Base-by-base conservation (phyloP, 2,329 filamentous ascomycete genomes). In the Fusarium mangiferae region DNA sequence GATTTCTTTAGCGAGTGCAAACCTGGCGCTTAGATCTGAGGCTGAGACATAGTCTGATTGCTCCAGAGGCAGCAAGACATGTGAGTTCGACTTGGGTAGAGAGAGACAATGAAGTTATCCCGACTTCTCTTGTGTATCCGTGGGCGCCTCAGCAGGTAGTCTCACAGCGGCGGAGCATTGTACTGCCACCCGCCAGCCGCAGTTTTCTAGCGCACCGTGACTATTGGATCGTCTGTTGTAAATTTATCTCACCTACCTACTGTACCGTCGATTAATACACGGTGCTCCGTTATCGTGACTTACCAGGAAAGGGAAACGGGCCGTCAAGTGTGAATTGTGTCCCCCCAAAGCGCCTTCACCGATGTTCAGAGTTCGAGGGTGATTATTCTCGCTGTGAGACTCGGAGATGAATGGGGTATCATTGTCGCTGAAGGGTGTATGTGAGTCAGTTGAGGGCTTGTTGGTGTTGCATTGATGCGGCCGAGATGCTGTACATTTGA, bases 391-490 rank as follows among this genome's bases (percentile, higher is more conserved):
- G 42, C 41, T 38, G 52, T 59, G 57, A 67, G 45, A 48, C 42
- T 59, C 39, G 49, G 38, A 74, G 36, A 45, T 66, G 39, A 62
- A 49, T 60, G 68, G 57, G 58, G 54, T 39, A 55, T 48, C 67
- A 59, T 66, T 68, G 57, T 44, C 48, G 55, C 56, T 61, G 65
- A 59, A 38, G 42, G 49, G 44, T 55, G 35, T 70, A 75, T 75
- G 65, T 70, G 72, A 64, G 73, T 73, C 65, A 73, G 69, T 75
- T 49, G 56, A 61, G 38, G 30, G 36, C 44, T 63, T 55, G 61
- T 56, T 55, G 61, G 36, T 51, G 57, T 44, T 69, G 68, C 36
- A 30, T 59, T 42, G 54, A 73, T 60, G 57, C 52, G 41, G 39
- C 57, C 51, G 44, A 65, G 67, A 72, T 74, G 66, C 56, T 58